These are phyloP conservation scores for Termitomyces sp. DNA, from an alignment of 1,284 basidiomycete species.

Conservation along the genomic window DNA sequence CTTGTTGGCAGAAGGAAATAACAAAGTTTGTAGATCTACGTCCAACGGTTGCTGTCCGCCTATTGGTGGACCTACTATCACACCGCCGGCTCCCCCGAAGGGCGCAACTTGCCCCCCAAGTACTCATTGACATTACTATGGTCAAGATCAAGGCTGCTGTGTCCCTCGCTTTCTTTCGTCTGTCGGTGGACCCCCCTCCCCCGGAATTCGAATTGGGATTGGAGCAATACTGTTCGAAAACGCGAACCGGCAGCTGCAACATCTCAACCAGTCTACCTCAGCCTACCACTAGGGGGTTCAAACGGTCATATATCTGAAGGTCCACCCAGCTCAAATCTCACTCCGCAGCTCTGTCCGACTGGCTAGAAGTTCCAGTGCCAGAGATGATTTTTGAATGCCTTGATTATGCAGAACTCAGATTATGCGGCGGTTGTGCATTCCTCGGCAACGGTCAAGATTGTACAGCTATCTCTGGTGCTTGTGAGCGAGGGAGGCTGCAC, in stretches of 20 bases:
- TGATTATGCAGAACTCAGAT: constrained; percentile 50
- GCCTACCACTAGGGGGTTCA: constrained; percentile 18
- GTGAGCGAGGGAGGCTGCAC: constrained; percentile 52
- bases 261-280: constrained; percentile 32
- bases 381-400: constrained; percentile 58
- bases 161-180: constrained; percentile 33
- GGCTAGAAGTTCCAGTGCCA: no score
- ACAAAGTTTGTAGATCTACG: constrained; percentile 31
- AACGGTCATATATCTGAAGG: constrained; percentile 25
- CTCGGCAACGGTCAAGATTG: constrained; percentile 66
- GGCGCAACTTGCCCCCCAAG: constrained; percentile 39
- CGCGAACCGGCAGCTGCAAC: constrained; percentile 37
- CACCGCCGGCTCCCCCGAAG: constrained; percentile 39
- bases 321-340: constrained; percentile 26
- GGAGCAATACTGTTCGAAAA: constrained; percentile 35
- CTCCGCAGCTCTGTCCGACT: constrained; percentile 45
- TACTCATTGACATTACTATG: constrained; percentile 38
- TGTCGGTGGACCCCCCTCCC: constrained; percentile 36
- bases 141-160: constrained; percentile 41
- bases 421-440: constrained; percentile 15
- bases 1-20: constrained; percentile 7
- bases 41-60: constrained; percentile 45
- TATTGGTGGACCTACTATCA: constrained; percentile 39
- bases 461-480: constrained; percentile 59
- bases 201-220: constrained; percentile 39